phyloP scores from a whole-genome alignment of 169 alveolate species.

The Prorocentrum cordatum region DNA sequence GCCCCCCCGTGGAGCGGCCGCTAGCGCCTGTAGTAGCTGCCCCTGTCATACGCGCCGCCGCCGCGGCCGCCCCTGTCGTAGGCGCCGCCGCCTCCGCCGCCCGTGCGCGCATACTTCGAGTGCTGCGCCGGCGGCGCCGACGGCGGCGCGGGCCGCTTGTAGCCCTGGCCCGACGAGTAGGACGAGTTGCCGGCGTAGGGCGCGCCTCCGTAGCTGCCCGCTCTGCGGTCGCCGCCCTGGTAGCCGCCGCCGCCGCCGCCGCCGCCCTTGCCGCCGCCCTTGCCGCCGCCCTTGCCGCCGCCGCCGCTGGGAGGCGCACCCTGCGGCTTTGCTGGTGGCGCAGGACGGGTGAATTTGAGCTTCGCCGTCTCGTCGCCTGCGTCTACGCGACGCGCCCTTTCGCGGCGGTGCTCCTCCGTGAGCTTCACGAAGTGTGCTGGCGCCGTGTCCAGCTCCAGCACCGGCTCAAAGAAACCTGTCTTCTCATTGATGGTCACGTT shows the following conservation, averaged over 20 bases:
- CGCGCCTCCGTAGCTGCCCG: too few relatives aligned
- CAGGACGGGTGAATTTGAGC: slow-evolving; percentile 18
- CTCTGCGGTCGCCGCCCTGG: too few relatives aligned
- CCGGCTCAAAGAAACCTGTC: slow-evolving; percentile 1
- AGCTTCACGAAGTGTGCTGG: slow-evolving; percentile 20
- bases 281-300: background rate
- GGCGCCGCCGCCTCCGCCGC: background rate
- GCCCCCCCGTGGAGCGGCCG: too few relatives aligned
- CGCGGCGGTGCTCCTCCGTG: slow-evolving; percentile 47
- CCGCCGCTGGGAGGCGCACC: background rate
- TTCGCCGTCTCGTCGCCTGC: slow-evolving; percentile 57
- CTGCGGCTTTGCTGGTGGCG: background rate
- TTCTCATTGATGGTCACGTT: background rate
- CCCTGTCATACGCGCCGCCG: background rate
- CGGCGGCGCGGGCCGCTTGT: background rate
- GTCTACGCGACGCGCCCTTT: slow-evolving; percentile 30
- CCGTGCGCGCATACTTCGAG: background rate
- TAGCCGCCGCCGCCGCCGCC: background rate
- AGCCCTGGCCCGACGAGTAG: background rate
- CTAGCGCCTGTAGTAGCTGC: too few relatives aligned
- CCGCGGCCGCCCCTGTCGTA: background rate
- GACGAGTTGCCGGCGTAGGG: too few relatives aligned
- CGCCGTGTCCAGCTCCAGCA: background rate
- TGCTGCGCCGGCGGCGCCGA: background rate
- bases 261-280: background rate